phyloP scores from a whole-genome alignment of 75 land plant species.

The Chamaecyparis obtusa region DNA sequence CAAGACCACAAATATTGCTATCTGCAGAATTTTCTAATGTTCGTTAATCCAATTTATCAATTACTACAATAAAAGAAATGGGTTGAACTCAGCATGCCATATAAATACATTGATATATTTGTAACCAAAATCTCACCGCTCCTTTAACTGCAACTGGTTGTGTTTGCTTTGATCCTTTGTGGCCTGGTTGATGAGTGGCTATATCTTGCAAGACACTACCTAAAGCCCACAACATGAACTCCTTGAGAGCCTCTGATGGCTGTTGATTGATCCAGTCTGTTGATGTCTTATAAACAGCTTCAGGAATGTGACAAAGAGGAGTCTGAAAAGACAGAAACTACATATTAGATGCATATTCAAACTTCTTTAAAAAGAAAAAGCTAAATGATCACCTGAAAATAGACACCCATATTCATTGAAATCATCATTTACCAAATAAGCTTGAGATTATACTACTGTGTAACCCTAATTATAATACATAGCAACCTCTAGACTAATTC shows the following conservation, averaged over 20 bases:
- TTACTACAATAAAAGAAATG: background rate
- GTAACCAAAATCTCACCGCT: background rate
- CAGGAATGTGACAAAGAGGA: slow-evolving; percentile 74
- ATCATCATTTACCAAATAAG: background rate
- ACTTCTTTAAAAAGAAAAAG: background rate
- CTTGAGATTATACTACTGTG: background rate
- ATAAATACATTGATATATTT: background rate
- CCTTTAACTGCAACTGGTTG: background rate
- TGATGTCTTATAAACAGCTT: slow-evolving; percentile 66
- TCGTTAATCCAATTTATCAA: background rate
- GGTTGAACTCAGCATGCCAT: background rate
- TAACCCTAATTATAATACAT: background rate
- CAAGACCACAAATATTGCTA: slow-evolving; percentile 73
- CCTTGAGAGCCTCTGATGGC: slow-evolving; percentile 58
- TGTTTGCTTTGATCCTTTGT: slow-evolving; percentile 63
- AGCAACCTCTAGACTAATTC: background rate
- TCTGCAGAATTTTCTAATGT: slow-evolving; percentile 36
- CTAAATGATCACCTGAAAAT: background rate
- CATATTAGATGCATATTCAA: background rate
- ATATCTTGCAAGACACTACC: slow-evolving; percentile 67
- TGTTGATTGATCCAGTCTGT: slow-evolving; percentile 79
- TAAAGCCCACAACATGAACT: slow-evolving; percentile 70
- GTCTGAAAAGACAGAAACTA: slow-evolving; percentile 42
- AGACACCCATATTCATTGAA: background rate
- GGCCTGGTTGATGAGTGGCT: slow-evolving; percentile 38